Percentiles rank a stretch among this genome's conserved stretches.
These are phyloP conservation scores for Arthrobotrys entomopaga DNA, from an alignment of 2,329 filamentous ascomycete genomes.

Conservation along the genomic window DNA sequence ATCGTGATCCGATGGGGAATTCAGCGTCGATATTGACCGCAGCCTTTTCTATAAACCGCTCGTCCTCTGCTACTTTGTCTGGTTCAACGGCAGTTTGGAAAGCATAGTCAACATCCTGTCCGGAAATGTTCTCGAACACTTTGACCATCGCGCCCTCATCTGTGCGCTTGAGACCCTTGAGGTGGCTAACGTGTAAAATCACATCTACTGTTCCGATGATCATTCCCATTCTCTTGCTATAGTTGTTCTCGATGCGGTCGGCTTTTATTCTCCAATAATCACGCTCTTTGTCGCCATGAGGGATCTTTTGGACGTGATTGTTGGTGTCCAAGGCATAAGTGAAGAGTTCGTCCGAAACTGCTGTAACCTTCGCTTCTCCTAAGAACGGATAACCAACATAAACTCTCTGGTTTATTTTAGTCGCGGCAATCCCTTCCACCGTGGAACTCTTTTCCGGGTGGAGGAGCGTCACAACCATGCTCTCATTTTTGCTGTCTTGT, in stretches of 20 bases:
- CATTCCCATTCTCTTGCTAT: constrained; percentile 90
- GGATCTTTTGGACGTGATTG: constrained; percentile 71
- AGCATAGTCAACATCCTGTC: constrained; percentile 89
- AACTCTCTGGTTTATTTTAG: constrained; percentile 39
- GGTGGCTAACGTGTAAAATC: constrained; percentile 89
- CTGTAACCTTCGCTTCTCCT: constrained; percentile 88
- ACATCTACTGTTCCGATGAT: constrained; percentile 87
- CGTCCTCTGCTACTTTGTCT: constrained; percentile 86
- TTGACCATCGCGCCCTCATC: constrained; percentile 91
- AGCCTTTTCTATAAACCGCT: constrained; percentile 88
- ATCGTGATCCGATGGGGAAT: constrained; percentile 82
- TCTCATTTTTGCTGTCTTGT: constrained; percentile 94
- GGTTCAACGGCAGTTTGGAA: constrained; percentile 85
- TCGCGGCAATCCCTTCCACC: constrained; percentile 22
- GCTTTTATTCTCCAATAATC: constrained; percentile 86
- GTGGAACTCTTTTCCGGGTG: constrained; percentile 28
- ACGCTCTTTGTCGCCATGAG: constrained; percentile 80
- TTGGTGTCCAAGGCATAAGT: constrained; percentile 78
- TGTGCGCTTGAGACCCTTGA: constrained; percentile 89
- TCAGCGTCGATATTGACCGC: constrained; percentile 92
- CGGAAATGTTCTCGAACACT: constrained; percentile 86
- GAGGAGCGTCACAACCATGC: constrained; percentile 87
- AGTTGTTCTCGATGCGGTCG: constrained; percentile 81
- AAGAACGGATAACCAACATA: constrained; percentile 84
- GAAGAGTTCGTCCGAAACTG: constrained; percentile 92